These are phyloP conservation scores for Fusarium sp. DNA, from an alignment of 2,329 filamentous ascomycete genomes.

Conservation along the genomic window DNA sequence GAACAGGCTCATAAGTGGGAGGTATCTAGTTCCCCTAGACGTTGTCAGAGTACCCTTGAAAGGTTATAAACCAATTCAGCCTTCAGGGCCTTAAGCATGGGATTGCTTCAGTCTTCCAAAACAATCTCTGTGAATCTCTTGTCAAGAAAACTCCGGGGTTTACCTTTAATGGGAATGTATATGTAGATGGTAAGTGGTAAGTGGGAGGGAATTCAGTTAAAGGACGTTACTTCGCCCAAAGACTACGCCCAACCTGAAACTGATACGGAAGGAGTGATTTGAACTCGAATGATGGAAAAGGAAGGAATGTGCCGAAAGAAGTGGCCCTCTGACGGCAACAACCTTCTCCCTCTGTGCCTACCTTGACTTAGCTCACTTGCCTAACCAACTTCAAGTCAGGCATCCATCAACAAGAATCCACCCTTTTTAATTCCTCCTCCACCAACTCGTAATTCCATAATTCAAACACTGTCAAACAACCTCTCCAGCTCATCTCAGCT, in stretches of 20 bases:
- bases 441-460: not conserved
- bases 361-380: conserved; percentile 1
- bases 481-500: not conserved
- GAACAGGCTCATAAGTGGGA: not conserved
- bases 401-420: conserved; percentile 26
- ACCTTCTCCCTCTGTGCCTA: conserved; percentile 10
- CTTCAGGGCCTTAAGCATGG: not conserved
- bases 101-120: not conserved
- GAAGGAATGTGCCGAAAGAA: conserved; percentile 32
- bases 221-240: not conserved
- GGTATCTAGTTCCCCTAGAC: not conserved
- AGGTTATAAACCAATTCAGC: not conserved
- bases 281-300: not conserved
- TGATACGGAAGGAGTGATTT: conserved; percentile 1
- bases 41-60: conserved; percentile 8
- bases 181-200: not conserved
- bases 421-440: conserved; percentile 18
- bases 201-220: not conserved
- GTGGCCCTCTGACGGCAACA: conserved; percentile 22
- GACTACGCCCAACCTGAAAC: not conserved
- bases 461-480: not conserved
- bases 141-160: not conserved
- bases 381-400: conserved; percentile 22
- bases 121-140: not conserved
- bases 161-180: not conserved